Conservation (phyloP, 2,329 filamentous ascomycete species). For the Ascochyta koolunga region DNA sequence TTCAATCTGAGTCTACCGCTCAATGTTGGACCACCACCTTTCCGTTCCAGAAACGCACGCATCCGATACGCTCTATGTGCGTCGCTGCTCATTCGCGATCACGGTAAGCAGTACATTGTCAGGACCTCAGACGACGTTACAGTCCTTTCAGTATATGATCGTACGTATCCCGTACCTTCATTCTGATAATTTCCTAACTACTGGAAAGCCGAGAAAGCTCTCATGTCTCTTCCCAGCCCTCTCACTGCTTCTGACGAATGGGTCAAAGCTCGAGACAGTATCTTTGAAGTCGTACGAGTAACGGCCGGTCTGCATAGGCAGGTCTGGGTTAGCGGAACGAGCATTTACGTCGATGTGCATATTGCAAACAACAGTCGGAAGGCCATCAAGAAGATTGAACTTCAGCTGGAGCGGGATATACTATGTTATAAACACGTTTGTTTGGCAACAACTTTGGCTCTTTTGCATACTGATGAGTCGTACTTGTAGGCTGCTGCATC, state of each 20-base stretch:
- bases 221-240: constrained; percentile 60
- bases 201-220: constrained; percentile 57
- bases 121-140: constrained; percentile 57
- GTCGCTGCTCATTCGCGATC: constrained; percentile 56
- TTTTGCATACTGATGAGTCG: constrained; percentile 24
- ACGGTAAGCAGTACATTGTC: constrained; percentile 57
- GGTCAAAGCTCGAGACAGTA: constrained; percentile 47
- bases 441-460: not conserved
- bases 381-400: constrained; percentile 56
- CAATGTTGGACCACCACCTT: constrained; percentile 61
- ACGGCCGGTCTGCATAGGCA: constrained; percentile 63
- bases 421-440: constrained; percentile 58
- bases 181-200: constrained; percentile 12
- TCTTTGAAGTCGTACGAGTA: constrained; percentile 53
- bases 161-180: constrained; percentile 38
- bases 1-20: constrained; percentile 61
- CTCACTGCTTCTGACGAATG: constrained; percentile 58
- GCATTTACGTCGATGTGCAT: constrained; percentile 61
- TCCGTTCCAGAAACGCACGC: constrained; percentile 57
- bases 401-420: constrained; percentile 59
- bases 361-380: constrained; percentile 58
- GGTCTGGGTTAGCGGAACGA: constrained; percentile 63
- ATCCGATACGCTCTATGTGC: constrained; percentile 59
- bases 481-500: constrained; percentile 52
- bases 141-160: constrained; percentile 62